A percentile compares a stretch with the other conserved stretches of the same genome.
Evolutionary conservation across 2,329 filamentous ascomycete species (phyloP).

Genomic region (Aspergillus fructus): DNA sequence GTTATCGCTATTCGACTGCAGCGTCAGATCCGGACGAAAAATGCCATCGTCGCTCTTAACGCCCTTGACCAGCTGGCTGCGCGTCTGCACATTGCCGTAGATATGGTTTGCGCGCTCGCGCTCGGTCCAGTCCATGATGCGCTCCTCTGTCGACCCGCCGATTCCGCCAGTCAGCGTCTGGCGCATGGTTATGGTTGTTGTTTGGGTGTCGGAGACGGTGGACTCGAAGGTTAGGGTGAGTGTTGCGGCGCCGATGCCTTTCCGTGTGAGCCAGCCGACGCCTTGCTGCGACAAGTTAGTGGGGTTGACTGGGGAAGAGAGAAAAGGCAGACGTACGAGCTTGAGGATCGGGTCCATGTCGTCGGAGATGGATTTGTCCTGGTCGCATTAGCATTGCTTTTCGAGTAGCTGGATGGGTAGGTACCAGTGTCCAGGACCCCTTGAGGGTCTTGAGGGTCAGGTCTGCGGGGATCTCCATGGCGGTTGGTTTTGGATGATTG

Average conservation of each 20-base stretch:
- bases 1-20: not conserved
- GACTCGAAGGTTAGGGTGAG: conserved; percentile 3
- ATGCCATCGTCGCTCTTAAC: conserved; percentile 2
- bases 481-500: not conserved
- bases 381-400: not conserved
- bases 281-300: conserved; percentile 7
- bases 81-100: conserved; percentile 7
- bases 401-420: too few species aligned
- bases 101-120: conserved; percentile 11
- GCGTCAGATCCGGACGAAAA: not conserved
- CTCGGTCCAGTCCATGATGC: conserved; percentile 13
- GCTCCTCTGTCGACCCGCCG: conserved; percentile 9
- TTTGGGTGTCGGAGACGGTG: not conserved
- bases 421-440: conserved; percentile 10
- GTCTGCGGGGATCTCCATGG: conserved; percentile 8
- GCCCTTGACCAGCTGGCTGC: conserved; percentile 8
- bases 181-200: conserved; percentile 1
- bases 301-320: too few species aligned
- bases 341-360: conserved; percentile 1
- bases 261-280: conserved; percentile 12
- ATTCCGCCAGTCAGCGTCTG: conserved; percentile 12
- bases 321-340: not conserved
- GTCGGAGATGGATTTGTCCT: conserved; percentile 6
- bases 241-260: conserved; percentile 9
- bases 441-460: conserved; percentile 10